Evolutionary conservation across 2,329 filamentous ascomycete species (phyloP).

Genomic region (Chrysosporium queenslandicum): DNA sequence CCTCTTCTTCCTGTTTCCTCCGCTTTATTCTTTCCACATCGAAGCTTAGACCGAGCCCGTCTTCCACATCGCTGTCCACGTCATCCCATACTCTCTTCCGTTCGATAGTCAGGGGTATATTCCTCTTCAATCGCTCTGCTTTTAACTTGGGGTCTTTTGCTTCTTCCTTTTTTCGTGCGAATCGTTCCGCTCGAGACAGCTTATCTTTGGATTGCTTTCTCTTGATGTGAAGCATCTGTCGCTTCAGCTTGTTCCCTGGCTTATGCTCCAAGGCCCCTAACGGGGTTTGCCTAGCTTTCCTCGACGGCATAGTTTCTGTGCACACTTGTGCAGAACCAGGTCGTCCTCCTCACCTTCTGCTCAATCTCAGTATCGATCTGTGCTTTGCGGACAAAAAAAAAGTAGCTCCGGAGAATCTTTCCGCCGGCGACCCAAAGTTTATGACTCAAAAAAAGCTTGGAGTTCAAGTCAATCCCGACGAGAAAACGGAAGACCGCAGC

Average conservation of each 20-base stretch:
- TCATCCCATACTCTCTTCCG: conserved; percentile 87
- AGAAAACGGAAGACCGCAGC: background rate
- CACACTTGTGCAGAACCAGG: background rate
- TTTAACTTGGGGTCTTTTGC: conserved; percentile 68
- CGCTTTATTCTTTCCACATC: conserved; percentile 42
- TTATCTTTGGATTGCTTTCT: conserved; percentile 68
- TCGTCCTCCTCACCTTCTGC: background rate
- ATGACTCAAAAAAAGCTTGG: conserved; percentile 3
- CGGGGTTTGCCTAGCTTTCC: conserved; percentile 37
- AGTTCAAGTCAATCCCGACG: background rate
- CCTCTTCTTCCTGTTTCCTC: conserved; percentile 38
- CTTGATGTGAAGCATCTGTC: conserved; percentile 67
- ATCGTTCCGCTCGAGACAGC: conserved; percentile 63
- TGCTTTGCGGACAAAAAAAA: background rate
- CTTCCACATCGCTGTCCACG: conserved; percentile 45
- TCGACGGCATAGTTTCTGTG: conserved; percentile 41
- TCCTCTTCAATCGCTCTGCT: conserved; percentile 61
- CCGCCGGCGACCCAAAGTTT: background rate
- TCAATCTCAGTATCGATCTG: background rate
- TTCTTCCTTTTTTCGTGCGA: conserved; percentile 74
- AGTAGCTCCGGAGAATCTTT: conserved; percentile 1
- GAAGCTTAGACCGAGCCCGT: conserved; percentile 38
- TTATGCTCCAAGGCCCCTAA: conserved; percentile 44
- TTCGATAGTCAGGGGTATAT: conserved; percentile 73
- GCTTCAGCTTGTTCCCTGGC: conserved; percentile 65